Conservation (phyloP, 2,329 filamentous ascomycete genomes). For the Stromatinia cepivora region DNA sequence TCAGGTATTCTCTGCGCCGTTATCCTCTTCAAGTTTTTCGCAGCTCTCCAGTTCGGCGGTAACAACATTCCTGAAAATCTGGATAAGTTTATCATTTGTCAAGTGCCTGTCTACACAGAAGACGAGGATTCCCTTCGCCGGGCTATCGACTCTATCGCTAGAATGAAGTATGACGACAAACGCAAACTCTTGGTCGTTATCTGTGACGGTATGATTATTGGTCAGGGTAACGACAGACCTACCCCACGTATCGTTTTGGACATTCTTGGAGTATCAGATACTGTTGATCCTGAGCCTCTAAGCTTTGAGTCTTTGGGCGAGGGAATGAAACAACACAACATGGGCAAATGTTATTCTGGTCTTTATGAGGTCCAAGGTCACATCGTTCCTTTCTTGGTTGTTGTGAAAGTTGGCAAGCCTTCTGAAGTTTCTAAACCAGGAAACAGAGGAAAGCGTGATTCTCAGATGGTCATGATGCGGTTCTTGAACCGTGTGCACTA, state of each 20-base stretch:
- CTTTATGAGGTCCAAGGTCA: conserved; percentile 97
- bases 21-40: conserved; percentile 94
- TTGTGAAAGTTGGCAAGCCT: conserved; percentile 91
- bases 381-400: conserved; percentile 94
- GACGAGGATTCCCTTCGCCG: conserved; percentile 96
- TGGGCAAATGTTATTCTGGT: conserved; percentile 98
- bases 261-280: conserved; percentile 92
- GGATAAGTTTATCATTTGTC: conserved; percentile 97
- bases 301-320: conserved; percentile 97
- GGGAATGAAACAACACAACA: conserved; percentile 97
- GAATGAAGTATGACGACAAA: conserved; percentile 98
- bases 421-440: conserved; percentile 76
- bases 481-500: conserved; percentile 99
- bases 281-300: conserved; percentile 89
- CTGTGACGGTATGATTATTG: conserved; percentile 99
- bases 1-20: conserved; percentile 77
- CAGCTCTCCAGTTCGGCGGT: conserved; percentile 87
- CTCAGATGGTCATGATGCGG: conserved; percentile 97
- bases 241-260: conserved; percentile 95
- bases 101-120: conserved; percentile 96
- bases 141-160: conserved; percentile 92
- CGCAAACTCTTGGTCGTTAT: conserved; percentile 90
- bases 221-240: conserved; percentile 93
- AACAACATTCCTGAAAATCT: conserved; percentile 94
- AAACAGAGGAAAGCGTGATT: conserved; percentile 99